These are phyloP conservation scores for Nitzschia sp. DNA, from an alignment of 108 stramenopile genomes.

Conservation along the genomic window DNA sequence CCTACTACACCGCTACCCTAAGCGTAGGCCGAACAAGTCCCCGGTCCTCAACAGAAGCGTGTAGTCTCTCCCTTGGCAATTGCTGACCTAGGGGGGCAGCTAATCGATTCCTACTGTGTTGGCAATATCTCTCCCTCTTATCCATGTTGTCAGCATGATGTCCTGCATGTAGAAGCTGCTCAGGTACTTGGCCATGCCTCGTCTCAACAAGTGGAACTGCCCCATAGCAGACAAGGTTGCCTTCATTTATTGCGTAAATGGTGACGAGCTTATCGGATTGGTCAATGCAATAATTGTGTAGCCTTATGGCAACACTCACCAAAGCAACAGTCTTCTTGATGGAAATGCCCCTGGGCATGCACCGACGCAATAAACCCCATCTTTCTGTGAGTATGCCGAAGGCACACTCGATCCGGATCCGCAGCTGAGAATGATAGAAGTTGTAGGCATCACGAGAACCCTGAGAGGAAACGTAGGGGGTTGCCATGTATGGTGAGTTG, in stretches of 20 bases:
- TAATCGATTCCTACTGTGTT: too few species aligned
- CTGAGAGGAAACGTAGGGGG: background rate
- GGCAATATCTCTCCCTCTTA: background rate
- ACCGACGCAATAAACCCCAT: background rate
- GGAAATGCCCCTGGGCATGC: background rate
- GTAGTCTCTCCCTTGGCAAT: background rate
- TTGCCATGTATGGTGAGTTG: background rate
- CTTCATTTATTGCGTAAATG: background rate
- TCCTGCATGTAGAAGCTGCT: background rate
- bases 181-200: background rate
- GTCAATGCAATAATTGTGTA: background rate
- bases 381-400: constrained; percentile 37
- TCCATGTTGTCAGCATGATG: background rate
- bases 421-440: constrained; percentile 35
- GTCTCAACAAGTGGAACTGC: background rate
- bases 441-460: constrained; percentile 35
- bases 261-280: background rate
- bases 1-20: too few species aligned
- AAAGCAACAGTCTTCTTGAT: background rate
- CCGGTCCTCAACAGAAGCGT: background rate
- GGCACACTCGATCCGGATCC: constrained; percentile 33
- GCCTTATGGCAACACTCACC: background rate
- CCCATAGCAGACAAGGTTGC: background rate
- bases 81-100: too few species aligned
- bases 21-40: too few species aligned